Percentiles rank a stretch among this genome's conserved stretches.
phyloP scores from a whole-genome alignment of 371 early-diverging fungal genomes.

The Mortierella sp. region DNA sequence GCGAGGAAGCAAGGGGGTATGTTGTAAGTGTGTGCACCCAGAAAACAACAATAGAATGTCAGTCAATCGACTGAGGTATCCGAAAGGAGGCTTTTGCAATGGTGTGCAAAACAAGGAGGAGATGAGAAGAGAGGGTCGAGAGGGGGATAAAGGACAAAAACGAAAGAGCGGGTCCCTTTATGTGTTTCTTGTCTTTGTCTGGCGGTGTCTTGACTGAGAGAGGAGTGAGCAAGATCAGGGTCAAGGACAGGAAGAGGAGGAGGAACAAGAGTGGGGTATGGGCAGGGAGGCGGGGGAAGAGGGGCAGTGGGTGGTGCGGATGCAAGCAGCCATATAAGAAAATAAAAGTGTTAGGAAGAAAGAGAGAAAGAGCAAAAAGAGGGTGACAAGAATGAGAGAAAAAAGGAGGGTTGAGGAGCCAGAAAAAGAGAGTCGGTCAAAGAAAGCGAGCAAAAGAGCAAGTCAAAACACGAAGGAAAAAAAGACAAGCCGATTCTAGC shows the following conservation, averaged over 20 bases:
- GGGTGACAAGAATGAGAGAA: background rate
- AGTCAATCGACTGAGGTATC: background rate
- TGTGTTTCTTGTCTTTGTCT: background rate
- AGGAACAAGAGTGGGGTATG: background rate
- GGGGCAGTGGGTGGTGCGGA: background rate
- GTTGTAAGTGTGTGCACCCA: background rate
- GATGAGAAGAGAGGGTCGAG: background rate
- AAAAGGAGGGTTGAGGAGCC: background rate
- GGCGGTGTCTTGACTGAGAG: background rate
- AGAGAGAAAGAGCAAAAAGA: background rate
- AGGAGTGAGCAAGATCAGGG: background rate
- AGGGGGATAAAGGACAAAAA: background rate
- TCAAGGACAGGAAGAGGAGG: background rate
- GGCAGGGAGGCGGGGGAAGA: background rate
- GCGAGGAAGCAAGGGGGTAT: background rate
- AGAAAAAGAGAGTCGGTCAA: background rate
- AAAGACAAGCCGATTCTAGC: background rate
- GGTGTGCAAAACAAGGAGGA: background rate
- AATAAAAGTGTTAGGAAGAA: background rate
- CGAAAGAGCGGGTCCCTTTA: background rate
- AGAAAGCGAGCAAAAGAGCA: background rate
- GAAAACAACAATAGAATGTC: conserved; percentile 8
- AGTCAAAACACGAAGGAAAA: too few relatives aligned
- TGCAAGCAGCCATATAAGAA: background rate
- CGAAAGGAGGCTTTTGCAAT: background rate